Conservation (phyloP, 2,329 filamentous ascomycete species). For the Alternaria sp. region DNA sequence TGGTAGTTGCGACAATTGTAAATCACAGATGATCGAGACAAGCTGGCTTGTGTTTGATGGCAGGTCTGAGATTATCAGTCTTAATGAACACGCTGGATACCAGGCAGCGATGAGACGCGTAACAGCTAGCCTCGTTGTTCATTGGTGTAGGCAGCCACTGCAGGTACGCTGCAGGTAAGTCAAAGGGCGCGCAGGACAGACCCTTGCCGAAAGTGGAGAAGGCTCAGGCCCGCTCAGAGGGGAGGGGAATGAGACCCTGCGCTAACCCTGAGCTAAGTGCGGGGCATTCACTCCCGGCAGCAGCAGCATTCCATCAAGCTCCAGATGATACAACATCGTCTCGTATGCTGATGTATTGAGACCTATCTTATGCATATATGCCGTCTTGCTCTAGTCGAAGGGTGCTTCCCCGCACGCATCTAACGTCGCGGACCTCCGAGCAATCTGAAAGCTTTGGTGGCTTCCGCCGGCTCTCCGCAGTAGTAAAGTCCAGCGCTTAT, state of each 20-base stretch:
- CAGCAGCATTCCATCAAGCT: background rate
- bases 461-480: slow-evolving; percentile 38
- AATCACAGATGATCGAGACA: background rate
- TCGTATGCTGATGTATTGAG: background rate
- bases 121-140: background rate
- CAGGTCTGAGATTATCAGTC: background rate
- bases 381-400: background rate
- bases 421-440: background rate
- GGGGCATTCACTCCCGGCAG: slow-evolving; percentile 7
- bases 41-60: background rate
- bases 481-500: slow-evolving; percentile 15
- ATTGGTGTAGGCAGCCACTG: slow-evolving; percentile 1
- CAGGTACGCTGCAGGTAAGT: slow-evolving; percentile 2
- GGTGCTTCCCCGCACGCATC: background rate
- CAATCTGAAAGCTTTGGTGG: slow-evolving; percentile 5
- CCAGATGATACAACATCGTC: background rate
- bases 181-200: background rate
- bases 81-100: background rate
- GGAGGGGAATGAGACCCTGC: slow-evolving; percentile 18
- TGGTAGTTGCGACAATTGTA: background rate
- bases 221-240: background rate
- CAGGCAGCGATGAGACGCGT: slow-evolving; percentile 17
- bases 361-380: background rate
- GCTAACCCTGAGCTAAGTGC: slow-evolving; percentile 17
- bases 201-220: background rate